Conservation (phyloP, 345 rosid genomes). For the Gynandropsis gynandra region DNA sequence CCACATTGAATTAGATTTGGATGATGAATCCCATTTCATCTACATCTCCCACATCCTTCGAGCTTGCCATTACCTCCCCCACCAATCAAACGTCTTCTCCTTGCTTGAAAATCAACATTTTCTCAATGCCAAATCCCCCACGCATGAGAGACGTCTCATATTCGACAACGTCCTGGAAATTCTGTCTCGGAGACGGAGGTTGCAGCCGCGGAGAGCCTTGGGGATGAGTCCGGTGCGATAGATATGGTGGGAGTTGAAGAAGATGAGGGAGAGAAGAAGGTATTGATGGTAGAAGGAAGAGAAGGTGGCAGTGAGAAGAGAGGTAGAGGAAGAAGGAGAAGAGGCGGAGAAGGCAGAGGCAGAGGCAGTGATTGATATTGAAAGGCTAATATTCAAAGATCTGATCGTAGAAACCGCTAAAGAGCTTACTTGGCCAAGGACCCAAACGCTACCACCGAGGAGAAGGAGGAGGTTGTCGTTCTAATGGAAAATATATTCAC, state of each 20-base stretch:
- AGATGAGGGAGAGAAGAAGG: constrained; percentile 49
- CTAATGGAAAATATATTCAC: too few relatives aligned
- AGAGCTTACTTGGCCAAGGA: too few relatives aligned
- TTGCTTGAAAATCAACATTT: constrained; percentile 70
- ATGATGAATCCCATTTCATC: constrained; percentile 45
- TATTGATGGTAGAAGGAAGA: constrained; percentile 23
- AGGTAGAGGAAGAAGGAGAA: constrained; percentile 64
- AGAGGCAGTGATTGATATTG: constrained; percentile 65
- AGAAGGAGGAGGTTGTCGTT: too few relatives aligned
- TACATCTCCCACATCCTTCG: constrained; percentile 70
- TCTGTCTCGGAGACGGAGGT: constrained; percentile 36
- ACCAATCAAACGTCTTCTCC: constrained; percentile 48
- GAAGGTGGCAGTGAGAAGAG: constrained; percentile 60
- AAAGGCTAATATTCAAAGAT: constrained; percentile 76
- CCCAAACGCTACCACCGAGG: too few relatives aligned
- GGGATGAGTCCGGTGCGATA: constrained; percentile 35
- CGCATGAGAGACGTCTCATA: constrained; percentile 52
- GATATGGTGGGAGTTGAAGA: constrained; percentile 62
- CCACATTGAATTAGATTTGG: too few relatives aligned
- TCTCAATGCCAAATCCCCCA: constrained; percentile 52
- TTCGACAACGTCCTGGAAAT: constrained; percentile 67
- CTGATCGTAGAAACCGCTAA: too few relatives aligned
- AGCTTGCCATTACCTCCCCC: constrained; percentile 47
- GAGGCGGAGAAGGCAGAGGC: constrained; percentile 50
- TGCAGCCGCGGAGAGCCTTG: constrained; percentile 50